Conservation (phyloP, 306 rosid genomes). For the Leucaena leucocephala region DNA sequence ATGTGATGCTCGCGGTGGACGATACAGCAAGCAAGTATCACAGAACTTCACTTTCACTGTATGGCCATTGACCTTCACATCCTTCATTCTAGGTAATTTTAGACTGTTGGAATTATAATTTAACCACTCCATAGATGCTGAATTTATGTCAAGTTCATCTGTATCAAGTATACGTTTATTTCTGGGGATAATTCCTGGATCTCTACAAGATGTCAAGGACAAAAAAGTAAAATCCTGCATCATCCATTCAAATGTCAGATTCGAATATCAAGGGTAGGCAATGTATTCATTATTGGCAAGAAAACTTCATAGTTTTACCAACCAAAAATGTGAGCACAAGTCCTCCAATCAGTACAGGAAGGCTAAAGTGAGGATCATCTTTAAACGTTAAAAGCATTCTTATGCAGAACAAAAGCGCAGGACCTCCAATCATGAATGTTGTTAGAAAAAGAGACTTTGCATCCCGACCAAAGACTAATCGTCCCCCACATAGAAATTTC, state of each 20-base stretch:
- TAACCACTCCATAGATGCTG: constrained; percentile 77
- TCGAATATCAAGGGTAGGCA: constrained; percentile 27
- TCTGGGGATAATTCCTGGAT: constrained; percentile 91
- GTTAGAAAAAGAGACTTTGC: constrained; percentile 76
- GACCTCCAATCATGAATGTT: constrained; percentile 72
- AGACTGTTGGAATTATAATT: constrained; percentile 48
- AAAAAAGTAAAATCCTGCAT: constrained; percentile 79
- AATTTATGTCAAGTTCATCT: constrained; percentile 47
- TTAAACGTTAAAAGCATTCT: constrained; percentile 56
- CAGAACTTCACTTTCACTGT: constrained; percentile 83
- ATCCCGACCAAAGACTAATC: constrained; percentile 82
- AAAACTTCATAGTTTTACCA: constrained; percentile 49
- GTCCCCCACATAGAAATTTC: constrained; percentile 94
- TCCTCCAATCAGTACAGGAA: constrained; percentile 64
- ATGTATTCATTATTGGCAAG: constrained; percentile 19
- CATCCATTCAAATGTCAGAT: constrained; percentile 34
- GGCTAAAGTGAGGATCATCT: constrained; percentile 45
- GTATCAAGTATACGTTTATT: constrained; percentile 64
- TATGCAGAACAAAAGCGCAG: constrained; percentile 76
- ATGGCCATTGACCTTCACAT: constrained; percentile 67
- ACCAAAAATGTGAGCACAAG: constrained; percentile 79
- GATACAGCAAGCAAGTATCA: constrained; percentile 87
- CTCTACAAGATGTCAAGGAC: constrained; percentile 84
- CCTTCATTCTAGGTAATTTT: constrained; percentile 73
- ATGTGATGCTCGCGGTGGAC: constrained; percentile 95